A percentile compares a stretch with the other conserved stretches of the same genome.
Evolutionary conservation across 2,329 filamentous ascomycete genomes (phyloP).

Genomic region (Teratosphaeria gauchensis): DNA sequence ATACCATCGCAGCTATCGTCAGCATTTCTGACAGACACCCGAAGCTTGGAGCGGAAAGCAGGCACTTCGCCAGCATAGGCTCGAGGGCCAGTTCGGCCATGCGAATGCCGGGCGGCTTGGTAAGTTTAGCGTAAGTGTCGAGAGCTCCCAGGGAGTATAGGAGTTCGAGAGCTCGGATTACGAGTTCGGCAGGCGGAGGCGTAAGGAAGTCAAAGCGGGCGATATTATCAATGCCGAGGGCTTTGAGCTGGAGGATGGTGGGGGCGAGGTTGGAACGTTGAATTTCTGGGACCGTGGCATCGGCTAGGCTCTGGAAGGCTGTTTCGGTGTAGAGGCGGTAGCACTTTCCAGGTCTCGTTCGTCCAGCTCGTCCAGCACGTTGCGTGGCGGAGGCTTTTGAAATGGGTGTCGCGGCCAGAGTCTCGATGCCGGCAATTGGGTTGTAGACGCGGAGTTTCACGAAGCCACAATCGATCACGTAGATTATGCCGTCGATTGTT

Average conservation of each 20-base stretch:
- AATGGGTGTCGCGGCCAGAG: conserved; percentile 67
- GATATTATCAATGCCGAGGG: conserved; percentile 89
- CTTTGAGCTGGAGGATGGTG: conserved; percentile 82
- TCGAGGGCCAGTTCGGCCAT: conserved; percentile 93
- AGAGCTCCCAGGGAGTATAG: conserved; percentile 79
- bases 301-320: conserved; percentile 54
- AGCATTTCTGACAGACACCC: conserved; percentile 76
- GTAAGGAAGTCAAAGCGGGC: conserved; percentile 83
- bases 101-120: conserved; percentile 71
- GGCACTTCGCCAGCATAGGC: conserved; percentile 88
- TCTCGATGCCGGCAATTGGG: conserved; percentile 76
- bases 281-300: conserved; percentile 76
- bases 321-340: conserved; percentile 83
- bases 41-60: conserved; percentile 67
- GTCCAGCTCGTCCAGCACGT: conserved; percentile 78
- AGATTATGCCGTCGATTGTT: conserved; percentile 85
- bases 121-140: conserved; percentile 83
- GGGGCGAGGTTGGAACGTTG: conserved; percentile 86
- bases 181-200: conserved; percentile 71
- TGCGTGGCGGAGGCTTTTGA: conserved; percentile 92
- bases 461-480: conserved; percentile 82
- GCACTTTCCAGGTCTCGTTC: conserved; percentile 85
- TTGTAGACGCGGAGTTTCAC: conserved; percentile 85
- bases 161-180: conserved; percentile 78
- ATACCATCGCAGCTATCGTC: conserved; percentile 90